A percentile compares a stretch with the other conserved stretches of the same genome.
These are phyloP conservation scores for Kalanchoe fedtschenkoi DNA, from an alignment of 164 flowering plant species.

Conservation along the genomic window DNA sequence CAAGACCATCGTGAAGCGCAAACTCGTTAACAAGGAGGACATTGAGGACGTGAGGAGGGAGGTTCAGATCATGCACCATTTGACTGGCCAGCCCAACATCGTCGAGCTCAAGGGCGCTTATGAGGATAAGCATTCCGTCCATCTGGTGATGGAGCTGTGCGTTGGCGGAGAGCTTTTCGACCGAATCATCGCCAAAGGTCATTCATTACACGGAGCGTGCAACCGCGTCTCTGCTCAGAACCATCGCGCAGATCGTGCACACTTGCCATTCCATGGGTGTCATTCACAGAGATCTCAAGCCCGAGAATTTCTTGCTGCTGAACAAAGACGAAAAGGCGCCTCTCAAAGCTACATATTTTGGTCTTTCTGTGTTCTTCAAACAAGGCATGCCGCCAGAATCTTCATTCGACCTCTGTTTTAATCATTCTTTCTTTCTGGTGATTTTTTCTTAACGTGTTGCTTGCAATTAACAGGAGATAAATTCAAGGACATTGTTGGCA, in stretches of 20 bases:
- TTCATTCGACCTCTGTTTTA: not conserved
- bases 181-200: constrained; percentile 3
- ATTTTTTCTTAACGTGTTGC: too few relatives aligned
- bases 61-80: constrained; percentile 6
- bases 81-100: constrained; percentile 4
- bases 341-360: constrained; percentile 1
- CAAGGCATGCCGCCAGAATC: not conserved
- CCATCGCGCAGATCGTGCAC: constrained; percentile 4
- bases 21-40: constrained; percentile 3
- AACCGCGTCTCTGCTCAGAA: not conserved
- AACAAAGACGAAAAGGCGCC: constrained; percentile 5
- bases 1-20: constrained; percentile 1
- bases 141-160: constrained; percentile 4
- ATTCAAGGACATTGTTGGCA: constrained; percentile 8
- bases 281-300: constrained; percentile 4
- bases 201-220: constrained; percentile 5
- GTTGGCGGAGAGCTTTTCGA: constrained; percentile 6
- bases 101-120: constrained; percentile 5
- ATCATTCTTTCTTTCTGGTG: too few relatives aligned
- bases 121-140: constrained; percentile 6
- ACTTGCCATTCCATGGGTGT: constrained; percentile 9
- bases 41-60: constrained; percentile 7
- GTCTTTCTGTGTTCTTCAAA: constrained; percentile 6
- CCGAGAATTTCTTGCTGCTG: constrained; percentile 1
- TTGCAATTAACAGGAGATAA: constrained; percentile 8